phyloP scores from a whole-genome alignment of 2,329 filamentous ascomycete species.

The Beauveria asiatica region DNA sequence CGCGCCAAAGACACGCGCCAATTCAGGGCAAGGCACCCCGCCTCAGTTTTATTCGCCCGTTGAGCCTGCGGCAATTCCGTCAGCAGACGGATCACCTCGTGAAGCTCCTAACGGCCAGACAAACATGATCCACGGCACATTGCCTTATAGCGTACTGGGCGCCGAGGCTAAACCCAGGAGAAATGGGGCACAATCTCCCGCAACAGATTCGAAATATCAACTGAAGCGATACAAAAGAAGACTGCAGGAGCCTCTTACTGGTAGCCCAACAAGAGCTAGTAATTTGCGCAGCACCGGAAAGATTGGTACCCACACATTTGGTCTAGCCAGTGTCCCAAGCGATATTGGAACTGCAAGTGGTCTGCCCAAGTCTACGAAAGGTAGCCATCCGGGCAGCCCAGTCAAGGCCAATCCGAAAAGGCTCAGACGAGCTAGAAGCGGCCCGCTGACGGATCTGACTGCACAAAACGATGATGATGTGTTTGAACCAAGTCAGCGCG shows the following conservation, averaged over 20 bases:
- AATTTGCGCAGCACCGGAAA: neutral
- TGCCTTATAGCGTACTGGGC: neutral
- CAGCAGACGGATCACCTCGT: too few species aligned
- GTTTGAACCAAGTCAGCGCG: neutral
- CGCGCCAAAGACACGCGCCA: neutral
- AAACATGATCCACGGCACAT: neutral
- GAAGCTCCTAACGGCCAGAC: neutral
- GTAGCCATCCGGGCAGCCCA: neutral
- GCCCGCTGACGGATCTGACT: neutral
- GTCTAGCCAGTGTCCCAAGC: neutral
- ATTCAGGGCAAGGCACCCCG: neutral
- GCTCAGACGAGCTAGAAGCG: neutral
- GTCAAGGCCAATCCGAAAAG: neutral
- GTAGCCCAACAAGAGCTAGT: neutral
- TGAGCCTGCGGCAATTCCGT: neutral
- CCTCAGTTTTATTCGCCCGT: neutral
- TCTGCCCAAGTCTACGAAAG: neutral
- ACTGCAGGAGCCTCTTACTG: neutral
- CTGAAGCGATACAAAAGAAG: conserved; percentile 6
- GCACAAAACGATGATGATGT: neutral
- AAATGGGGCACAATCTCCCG: neutral
- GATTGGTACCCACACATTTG: neutral
- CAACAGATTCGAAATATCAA: conserved; percentile 8
- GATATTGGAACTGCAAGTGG: conserved; percentile 9
- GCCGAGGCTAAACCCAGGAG: neutral